phyloP scores from a whole-genome alignment of 257 asterid species.

The Lithospermum erythrorhizon region DNA sequence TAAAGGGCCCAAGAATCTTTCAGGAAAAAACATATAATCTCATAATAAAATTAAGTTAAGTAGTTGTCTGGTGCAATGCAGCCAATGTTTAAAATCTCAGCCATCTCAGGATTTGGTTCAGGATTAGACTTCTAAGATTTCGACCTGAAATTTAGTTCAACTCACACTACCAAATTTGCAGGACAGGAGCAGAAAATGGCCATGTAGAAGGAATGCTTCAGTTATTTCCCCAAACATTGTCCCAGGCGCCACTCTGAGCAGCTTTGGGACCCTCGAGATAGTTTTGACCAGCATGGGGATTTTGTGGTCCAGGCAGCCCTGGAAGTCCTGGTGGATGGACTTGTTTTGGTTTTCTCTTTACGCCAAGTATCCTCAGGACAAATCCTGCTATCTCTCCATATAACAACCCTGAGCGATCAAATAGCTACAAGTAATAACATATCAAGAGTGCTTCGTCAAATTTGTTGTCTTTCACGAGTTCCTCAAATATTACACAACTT shows the following conservation, averaged over 20 bases:
- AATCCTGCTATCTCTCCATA: slow-evolving; percentile 95
- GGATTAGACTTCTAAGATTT: too few species aligned
- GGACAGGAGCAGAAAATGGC: neutral
- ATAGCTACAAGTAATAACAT: slow-evolving; percentile 41
- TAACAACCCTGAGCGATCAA: slow-evolving; percentile 83
- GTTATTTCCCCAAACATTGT: slow-evolving; percentile 57
- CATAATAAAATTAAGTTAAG: too few species aligned
- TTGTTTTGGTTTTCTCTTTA: slow-evolving; percentile 52
- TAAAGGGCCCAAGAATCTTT: too few species aligned
- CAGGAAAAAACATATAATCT: too few species aligned
- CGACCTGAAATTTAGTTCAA: neutral
- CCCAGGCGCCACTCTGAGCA: slow-evolving; percentile 68
- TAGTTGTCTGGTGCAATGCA: too few species aligned
- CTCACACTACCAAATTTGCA: neutral
- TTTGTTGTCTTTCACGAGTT: neutral
- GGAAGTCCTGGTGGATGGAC: slow-evolving; percentile 45
- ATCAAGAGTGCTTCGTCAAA: neutral
- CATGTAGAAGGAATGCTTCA: slow-evolving; percentile 7
- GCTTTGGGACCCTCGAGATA: slow-evolving; percentile 62
- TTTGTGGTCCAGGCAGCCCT: slow-evolving; percentile 55
- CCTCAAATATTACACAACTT: neutral
- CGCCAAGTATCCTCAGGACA: slow-evolving; percentile 76
- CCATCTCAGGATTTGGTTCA: too few species aligned
- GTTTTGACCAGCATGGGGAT: slow-evolving; percentile 41
- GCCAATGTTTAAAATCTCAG: too few species aligned